These are phyloP conservation scores for Neoboletus subvelutipes DNA, from an alignment of 768 basidiomycete genomes.

Conservation along the genomic window DNA sequence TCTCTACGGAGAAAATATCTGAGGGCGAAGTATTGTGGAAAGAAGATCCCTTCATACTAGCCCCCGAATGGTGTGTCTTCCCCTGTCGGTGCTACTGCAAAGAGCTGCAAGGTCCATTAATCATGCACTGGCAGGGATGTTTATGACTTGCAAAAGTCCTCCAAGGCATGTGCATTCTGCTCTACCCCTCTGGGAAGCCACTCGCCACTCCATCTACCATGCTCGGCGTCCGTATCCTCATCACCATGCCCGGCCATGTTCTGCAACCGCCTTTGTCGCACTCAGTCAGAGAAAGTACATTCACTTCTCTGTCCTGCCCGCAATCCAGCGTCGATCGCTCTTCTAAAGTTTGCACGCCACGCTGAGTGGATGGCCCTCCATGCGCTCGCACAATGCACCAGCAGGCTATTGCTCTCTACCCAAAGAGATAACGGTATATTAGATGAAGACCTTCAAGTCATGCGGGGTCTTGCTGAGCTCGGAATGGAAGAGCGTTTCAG, in stretches of 20 bases:
- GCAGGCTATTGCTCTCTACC: constrained; percentile 56
- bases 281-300: constrained; percentile 62
- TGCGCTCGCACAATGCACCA: constrained; percentile 67
- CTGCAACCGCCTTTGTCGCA: constrained; percentile 77
- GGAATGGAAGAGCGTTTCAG: constrained; percentile 71
- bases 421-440: constrained; percentile 41
- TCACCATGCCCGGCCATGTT: constrained; percentile 62
- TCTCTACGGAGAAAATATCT: constrained; percentile 64
- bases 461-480: constrained; percentile 66
- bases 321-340: constrained; percentile 64
- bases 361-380: constrained; percentile 69
- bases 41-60: constrained; percentile 77
- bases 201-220: constrained; percentile 49
- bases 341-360: constrained; percentile 60
- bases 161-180: constrained; percentile 70
- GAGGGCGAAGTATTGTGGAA: constrained; percentile 81
- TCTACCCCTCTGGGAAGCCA: constrained; percentile 56
- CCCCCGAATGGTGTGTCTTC: constrained; percentile 73
- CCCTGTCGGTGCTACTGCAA: too few relatives aligned
- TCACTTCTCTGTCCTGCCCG: constrained; percentile 71
- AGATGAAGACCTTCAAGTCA: constrained; percentile 50
- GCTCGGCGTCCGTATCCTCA: constrained; percentile 45
- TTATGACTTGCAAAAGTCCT: constrained; percentile 61
- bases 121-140: constrained; percentile 70
- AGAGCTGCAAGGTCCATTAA: background rate